phyloP scores from a whole-genome alignment of 2,329 filamentous ascomycete genomes.

The Aschersonia sp. region DNA sequence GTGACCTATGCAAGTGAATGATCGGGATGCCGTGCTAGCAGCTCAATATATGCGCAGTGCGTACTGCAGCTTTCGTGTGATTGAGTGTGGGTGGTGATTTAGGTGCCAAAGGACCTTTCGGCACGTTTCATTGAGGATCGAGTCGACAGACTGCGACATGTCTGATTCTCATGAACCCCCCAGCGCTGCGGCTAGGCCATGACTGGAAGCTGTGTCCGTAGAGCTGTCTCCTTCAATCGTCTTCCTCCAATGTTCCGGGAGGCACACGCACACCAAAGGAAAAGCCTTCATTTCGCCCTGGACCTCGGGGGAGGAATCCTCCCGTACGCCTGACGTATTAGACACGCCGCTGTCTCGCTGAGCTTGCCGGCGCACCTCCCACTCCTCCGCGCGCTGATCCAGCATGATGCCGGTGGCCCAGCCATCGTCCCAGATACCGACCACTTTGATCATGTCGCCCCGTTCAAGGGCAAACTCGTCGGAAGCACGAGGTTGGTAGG shows the following conservation, averaged over 20 bases:
- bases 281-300: slow-evolving; percentile 89
- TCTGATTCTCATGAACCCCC: slow-evolving; percentile 2
- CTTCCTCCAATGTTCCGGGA: slow-evolving; percentile 92
- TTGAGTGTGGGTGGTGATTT: too few species aligned
- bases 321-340: slow-evolving; percentile 52
- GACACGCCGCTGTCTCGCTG: slow-evolving; percentile 92
- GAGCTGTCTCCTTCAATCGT: slow-evolving; percentile 84
- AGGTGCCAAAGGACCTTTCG: too few species aligned
- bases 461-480: slow-evolving; percentile 91
- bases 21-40: too few species aligned
- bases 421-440: slow-evolving; percentile 98
- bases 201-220: slow-evolving; percentile 44
- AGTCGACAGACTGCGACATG: not conserved
- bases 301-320: slow-evolving; percentile 50
- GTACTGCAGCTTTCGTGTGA: too few species aligned
- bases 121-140: too few species aligned
- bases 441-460: slow-evolving; percentile 94
- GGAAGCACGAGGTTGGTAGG: slow-evolving; percentile 83
- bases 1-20: too few species aligned
- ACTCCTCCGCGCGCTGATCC: slow-evolving; percentile 74
- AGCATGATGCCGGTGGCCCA: slow-evolving; percentile 91
- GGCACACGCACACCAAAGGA: slow-evolving; percentile 88
- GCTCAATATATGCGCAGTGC: too few species aligned
- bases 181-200: slow-evolving; percentile 7
- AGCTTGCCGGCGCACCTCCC: slow-evolving; percentile 59